These are phyloP conservation scores for Pythium scleroteichum DNA, from an alignment of 352 stramenopile species.

Conservation along the genomic window DNA sequence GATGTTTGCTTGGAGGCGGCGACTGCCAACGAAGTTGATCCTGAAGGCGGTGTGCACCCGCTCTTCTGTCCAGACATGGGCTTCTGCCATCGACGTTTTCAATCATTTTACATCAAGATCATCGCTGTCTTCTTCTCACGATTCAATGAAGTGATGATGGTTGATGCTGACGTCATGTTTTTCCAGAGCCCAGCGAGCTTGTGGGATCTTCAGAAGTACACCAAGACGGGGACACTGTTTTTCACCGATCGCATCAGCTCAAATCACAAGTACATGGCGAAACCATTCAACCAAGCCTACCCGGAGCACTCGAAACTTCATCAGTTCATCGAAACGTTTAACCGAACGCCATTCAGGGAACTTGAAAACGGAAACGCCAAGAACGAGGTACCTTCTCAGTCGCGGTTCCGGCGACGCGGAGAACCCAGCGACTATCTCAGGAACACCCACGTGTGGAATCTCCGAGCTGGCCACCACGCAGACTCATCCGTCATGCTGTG, in stretches of 20 bases:
- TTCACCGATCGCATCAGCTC: conserved; percentile 63
- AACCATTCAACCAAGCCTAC: conserved; percentile 24
- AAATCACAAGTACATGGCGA: conserved; percentile 39
- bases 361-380: conserved; percentile 20
- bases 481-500: conserved; percentile 78
- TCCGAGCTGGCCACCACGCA: conserved; percentile 64
- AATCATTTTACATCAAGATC: conserved; percentile 64
- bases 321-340: conserved; percentile 50
- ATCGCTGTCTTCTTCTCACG: conserved; percentile 56
- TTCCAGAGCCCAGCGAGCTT: conserved; percentile 53
- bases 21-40: conserved; percentile 23
- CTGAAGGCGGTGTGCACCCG: conserved; percentile 12
- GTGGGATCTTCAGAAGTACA: conserved; percentile 51
- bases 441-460: conserved; percentile 65
- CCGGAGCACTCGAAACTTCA: conserved; percentile 34
- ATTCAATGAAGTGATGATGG: conserved; percentile 67
- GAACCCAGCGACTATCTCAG: conserved; percentile 54
- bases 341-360: conserved; percentile 41
- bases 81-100: conserved; percentile 47
- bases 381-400: too few relatives aligned
- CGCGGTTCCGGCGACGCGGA: conserved; percentile 5
- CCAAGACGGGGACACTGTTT: conserved; percentile 56
- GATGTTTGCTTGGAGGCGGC: conserved; percentile 50
- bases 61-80: conserved; percentile 49
- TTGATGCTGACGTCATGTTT: conserved; percentile 73